phyloP scores from a whole-genome alignment of 2,329 filamentous ascomycete genomes.

The Aspergillus sp. region DNA sequence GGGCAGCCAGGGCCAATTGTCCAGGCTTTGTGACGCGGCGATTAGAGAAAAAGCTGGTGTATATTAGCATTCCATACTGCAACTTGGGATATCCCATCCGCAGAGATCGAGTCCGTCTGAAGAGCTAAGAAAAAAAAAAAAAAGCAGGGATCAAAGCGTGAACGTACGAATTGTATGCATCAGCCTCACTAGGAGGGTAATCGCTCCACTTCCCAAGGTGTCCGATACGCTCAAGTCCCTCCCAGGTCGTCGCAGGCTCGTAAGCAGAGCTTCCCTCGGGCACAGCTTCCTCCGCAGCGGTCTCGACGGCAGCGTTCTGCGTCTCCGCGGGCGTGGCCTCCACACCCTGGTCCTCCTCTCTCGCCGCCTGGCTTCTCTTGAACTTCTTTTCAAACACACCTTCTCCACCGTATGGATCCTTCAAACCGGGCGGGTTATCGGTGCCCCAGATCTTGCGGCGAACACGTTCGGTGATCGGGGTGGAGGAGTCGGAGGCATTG shows the following conservation, averaged over 20 bases:
- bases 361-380: constrained; percentile 17
- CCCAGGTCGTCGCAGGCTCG: constrained; percentile 50
- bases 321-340: constrained; percentile 13
- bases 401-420: constrained; percentile 49
- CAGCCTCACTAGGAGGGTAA: constrained; percentile 33
- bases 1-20: constrained; percentile 47
- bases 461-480: constrained; percentile 46
- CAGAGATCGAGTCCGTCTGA: neutral
- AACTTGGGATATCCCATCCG: neutral
- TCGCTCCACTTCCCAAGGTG: constrained; percentile 45
- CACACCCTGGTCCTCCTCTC: constrained; percentile 16
- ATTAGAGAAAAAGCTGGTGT: constrained; percentile 35
- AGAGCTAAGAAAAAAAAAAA: neutral
- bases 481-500: constrained; percentile 34
- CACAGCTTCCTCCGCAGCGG: constrained; percentile 12
- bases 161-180: constrained; percentile 45
- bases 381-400: constrained; percentile 33
- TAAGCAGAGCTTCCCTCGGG: constrained; percentile 37
- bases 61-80: constrained; percentile 1
- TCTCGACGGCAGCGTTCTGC: constrained; percentile 11
- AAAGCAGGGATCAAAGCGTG: constrained; percentile 8
- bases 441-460: constrained; percentile 52
- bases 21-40: constrained; percentile 36
- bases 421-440: constrained; percentile 49
- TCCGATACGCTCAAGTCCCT: constrained; percentile 57